Evolutionary conservation across 371 early-diverging fungal species (phyloP), one percentile per base, ranked within the genome.

Genomic region (Batrachochytrium dendrobatidis): DNA sequence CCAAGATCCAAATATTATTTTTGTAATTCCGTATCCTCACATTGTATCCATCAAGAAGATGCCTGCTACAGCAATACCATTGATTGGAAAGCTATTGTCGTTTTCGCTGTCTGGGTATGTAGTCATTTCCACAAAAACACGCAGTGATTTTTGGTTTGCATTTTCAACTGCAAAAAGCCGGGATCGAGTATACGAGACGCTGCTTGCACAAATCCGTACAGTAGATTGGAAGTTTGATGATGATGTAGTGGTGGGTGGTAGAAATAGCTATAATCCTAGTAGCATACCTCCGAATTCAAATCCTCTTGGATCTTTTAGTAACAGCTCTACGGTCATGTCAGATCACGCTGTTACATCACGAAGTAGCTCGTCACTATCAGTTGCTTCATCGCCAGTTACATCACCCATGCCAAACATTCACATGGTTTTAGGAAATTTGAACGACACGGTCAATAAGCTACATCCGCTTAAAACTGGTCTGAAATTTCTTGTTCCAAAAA

Each of bases 141-240:
- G 56, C 24, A 56, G 61, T 32, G 77, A 77, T 43, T 64, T 62
- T 32, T 77, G 77, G 77, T 56, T 73, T 17, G 66, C 71, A 18
- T 77, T 77, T 58, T 24, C 31, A 2, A 62, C 54, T 46, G 59
- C 61, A 32, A 75, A 77, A 50, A 61, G 56, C 35, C 56, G 73
- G 3, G 77, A 77, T 55, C 28, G 63, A 8, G 69, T 72, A 6
- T 45, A 64, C 12, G 75, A 73, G 22, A 53, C 65, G 4, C 49
- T 70, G 4, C 60, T 77, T 20, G 49, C 60, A 31, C 35, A 66
- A 22, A 68, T 77, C 62, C 75, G 72, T 32, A 64, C 65, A n/a
- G 77, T 77, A n/a, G 73, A 77, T 50, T 77, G 72, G 69, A 60
- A 66, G 8, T 65, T 75, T 50, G 77, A 77, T 53, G 68, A 75